Evolutionary conservation across 2,329 filamentous ascomycete species (phyloP).

Genomic region (Trichophyton schoenleinii): DNA sequence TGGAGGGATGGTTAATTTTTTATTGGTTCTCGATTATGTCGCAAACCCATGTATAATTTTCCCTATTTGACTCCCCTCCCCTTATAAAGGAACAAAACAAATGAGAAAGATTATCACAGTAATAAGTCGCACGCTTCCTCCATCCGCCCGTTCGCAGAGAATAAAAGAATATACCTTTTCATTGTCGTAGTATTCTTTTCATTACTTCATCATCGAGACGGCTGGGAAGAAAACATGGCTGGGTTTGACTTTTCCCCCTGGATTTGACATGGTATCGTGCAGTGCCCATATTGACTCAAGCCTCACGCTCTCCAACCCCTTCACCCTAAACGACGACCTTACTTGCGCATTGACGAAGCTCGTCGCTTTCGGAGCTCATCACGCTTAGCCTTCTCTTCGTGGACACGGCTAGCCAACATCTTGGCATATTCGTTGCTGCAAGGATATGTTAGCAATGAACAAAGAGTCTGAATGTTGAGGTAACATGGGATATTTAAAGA

Average conservation of each 20-base stretch:
- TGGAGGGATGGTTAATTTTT: neutral
- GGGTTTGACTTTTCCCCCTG: constrained; percentile 1
- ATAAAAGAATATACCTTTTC: constrained; percentile 1
- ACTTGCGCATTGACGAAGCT: constrained; percentile 88
- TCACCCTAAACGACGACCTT: constrained; percentile 26
- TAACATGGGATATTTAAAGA: no score
- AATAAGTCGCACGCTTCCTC: neutral
- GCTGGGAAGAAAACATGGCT: neutral
- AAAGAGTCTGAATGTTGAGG: neutral
- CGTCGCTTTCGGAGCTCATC: constrained; percentile 91
- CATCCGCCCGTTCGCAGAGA: neutral
- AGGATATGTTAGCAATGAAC: neutral
- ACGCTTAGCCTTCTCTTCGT: constrained; percentile 90
- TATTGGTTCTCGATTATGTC: constrained; percentile 3
- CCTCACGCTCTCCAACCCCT: constrained; percentile 4
- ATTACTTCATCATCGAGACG: constrained; percentile 5
- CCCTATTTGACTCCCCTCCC: constrained; percentile 5
- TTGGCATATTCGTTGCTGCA: constrained; percentile 87
- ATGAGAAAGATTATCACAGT: constrained; percentile 2
- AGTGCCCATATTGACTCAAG: neutral
- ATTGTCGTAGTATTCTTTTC: constrained; percentile 5
- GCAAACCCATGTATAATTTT: constrained; percentile 4
- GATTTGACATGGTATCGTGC: constrained; percentile 2
- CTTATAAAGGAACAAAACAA: constrained; percentile 4
- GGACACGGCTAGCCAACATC: constrained; percentile 91